phyloP scores from a whole-genome alignment of 2,329 filamentous ascomycete species.

The Aspergillus aculeatus region DNA sequence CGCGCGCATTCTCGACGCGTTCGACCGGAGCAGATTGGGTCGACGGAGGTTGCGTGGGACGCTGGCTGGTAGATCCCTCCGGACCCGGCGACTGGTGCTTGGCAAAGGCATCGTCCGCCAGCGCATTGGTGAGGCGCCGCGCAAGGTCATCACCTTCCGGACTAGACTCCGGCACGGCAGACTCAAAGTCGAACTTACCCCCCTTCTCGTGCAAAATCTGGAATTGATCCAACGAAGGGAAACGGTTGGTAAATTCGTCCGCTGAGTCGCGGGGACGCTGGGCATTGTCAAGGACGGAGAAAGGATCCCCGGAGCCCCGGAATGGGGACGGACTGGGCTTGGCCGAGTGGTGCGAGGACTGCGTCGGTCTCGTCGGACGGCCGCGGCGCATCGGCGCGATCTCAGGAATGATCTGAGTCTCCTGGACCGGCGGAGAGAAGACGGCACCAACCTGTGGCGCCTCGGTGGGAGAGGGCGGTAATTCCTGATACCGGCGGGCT shows the following conservation, averaged over 20 bases:
- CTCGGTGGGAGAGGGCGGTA: slow-evolving; percentile 57
- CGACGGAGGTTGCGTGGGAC: slow-evolving; percentile 27
- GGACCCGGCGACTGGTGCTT: slow-evolving; percentile 39
- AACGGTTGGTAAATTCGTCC: slow-evolving; percentile 81
- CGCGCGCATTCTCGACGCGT: slow-evolving; percentile 22
- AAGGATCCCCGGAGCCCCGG: slow-evolving; percentile 76
- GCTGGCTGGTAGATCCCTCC: slow-evolving; percentile 23
- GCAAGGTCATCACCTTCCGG: slow-evolving; percentile 54
- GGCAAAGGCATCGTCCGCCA: slow-evolving; percentile 83
- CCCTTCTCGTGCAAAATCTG: slow-evolving; percentile 82
- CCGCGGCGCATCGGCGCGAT: slow-evolving; percentile 93
- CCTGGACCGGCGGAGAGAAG: slow-evolving; percentile 71
- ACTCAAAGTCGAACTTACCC: slow-evolving; percentile 78
- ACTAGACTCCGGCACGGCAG: slow-evolving; percentile 47
- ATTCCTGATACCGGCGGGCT: slow-evolving; percentile 57
- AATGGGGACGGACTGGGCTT: slow-evolving; percentile 68
- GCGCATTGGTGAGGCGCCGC: slow-evolving; percentile 68
- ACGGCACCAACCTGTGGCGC: slow-evolving; percentile 72
- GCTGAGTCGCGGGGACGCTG: slow-evolving; percentile 49
- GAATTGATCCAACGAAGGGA: slow-evolving; percentile 91
- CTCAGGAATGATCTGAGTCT: slow-evolving; percentile 75
- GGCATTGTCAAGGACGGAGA: slow-evolving; percentile 79
- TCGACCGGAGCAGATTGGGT: slow-evolving; percentile 24
- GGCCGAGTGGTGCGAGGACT: slow-evolving; percentile 46
- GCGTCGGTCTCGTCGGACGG: slow-evolving; percentile 58